phyloP scores from a whole-genome alignment of 1,139 yeast species.

The Magnusiomyces suaveolens region DNA sequence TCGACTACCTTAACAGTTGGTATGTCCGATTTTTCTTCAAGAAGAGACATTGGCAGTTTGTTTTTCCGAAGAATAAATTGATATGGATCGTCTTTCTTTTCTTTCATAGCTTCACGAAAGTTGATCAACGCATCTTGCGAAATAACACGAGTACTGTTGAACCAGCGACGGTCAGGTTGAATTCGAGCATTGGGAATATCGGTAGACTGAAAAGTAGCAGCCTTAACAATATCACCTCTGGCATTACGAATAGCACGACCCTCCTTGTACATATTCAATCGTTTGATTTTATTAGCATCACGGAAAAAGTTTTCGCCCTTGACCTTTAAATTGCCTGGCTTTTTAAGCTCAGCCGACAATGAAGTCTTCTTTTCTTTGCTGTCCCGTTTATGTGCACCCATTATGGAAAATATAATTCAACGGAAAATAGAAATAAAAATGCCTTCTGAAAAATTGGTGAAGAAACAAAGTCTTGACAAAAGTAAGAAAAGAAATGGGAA shows the following conservation, averaged over 20 bases:
- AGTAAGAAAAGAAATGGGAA: not conserved
- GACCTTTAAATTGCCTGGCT: constrained; percentile 69
- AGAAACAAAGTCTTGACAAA: constrained; percentile 5
- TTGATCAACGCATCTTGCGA: constrained; percentile 93
- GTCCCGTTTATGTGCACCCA: constrained; percentile 83
- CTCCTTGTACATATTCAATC: constrained; percentile 82
- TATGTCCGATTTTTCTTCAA: constrained; percentile 66
- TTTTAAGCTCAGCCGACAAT: constrained; percentile 27
- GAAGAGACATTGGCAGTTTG: constrained; percentile 88
- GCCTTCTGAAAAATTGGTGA: not conserved
- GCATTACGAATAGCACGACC: constrained; percentile 85
- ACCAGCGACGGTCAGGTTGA: constrained; percentile 95
- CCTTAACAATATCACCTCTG: constrained; percentile 74
- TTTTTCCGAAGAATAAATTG: constrained; percentile 82
- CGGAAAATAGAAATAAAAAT: not conserved
- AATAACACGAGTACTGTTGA: constrained; percentile 93
- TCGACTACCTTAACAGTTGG: constrained; percentile 77
- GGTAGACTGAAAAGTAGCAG: constrained; percentile 81
- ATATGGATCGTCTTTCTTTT: constrained; percentile 73
- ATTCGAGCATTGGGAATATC: constrained; percentile 88
- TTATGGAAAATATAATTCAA: constrained; percentile 25
- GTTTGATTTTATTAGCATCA: constrained; percentile 88
- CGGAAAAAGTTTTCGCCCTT: constrained; percentile 93
- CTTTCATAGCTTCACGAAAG: constrained; percentile 90
- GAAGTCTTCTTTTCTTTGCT: constrained; percentile 68